Conservation (phyloP, 2,329 filamentous ascomycete genomes). For the Diaporthe helianthi region DNA sequence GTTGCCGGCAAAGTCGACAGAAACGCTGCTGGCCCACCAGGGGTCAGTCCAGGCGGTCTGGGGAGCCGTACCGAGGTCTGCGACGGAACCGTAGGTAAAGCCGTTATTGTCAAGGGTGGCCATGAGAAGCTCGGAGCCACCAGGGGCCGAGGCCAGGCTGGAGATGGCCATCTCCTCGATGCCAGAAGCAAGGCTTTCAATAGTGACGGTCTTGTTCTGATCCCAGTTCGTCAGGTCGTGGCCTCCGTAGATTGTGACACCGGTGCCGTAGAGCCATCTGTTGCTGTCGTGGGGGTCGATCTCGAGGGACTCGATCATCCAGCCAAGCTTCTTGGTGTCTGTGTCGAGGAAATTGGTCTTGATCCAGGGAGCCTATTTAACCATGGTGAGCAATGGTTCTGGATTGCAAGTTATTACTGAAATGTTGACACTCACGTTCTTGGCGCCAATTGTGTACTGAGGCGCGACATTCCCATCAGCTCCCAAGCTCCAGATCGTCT, state of each 20-base stretch:
- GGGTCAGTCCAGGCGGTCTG: conserved; percentile 55
- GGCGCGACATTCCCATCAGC: conserved; percentile 52
- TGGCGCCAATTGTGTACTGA: conserved; percentile 54
- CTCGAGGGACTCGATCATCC: conserved; percentile 66
- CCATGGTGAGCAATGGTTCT: background rate
- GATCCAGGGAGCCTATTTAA: conserved; percentile 61
- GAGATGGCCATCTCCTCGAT: conserved; percentile 62
- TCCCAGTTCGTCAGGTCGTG: conserved; percentile 63
- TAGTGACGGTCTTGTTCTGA: conserved; percentile 53
- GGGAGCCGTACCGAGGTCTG: conserved; percentile 50
- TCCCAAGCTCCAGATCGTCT: conserved; percentile 59
- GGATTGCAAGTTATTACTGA: too few species aligned
- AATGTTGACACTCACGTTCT: conserved; percentile 5
- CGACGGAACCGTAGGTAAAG: conserved; percentile 53
- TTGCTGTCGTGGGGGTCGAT: conserved; percentile 66
- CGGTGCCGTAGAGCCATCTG: conserved; percentile 67
- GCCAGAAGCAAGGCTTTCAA: conserved; percentile 58
- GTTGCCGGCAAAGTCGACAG: conserved; percentile 54
- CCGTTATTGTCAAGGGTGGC: conserved; percentile 60
- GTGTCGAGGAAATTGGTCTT: conserved; percentile 53
- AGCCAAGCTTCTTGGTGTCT: conserved; percentile 60
- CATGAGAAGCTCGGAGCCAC: conserved; percentile 58
- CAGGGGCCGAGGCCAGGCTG: conserved; percentile 56
- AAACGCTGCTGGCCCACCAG: conserved; percentile 47
- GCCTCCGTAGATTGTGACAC: conserved; percentile 49